Evolutionary conservation across 768 basidiomycete genomes (phyloP).

Genomic region (Termitomyces sp.): DNA sequence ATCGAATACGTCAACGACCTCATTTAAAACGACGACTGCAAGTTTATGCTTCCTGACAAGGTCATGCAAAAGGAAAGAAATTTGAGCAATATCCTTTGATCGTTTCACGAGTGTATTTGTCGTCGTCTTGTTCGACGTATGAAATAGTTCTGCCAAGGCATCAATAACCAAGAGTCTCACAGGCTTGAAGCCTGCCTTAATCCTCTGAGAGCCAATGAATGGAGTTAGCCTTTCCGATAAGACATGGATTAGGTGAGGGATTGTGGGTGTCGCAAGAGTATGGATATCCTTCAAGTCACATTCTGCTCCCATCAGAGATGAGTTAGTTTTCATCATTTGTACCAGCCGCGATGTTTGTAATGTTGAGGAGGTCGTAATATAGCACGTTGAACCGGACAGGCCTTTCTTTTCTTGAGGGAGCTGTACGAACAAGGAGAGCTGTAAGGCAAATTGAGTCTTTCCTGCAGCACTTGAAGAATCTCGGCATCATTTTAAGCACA

Average conservation of each 20-base stretch:
- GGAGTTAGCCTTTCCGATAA: constrained; percentile 49
- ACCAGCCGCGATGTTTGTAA: constrained; percentile 65
- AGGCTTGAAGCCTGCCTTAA: constrained; percentile 38
- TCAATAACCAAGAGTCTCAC: constrained; percentile 83
- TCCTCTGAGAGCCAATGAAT: constrained; percentile 33
- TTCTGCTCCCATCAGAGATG: constrained; percentile 32
- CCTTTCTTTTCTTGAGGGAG: constrained; percentile 53
- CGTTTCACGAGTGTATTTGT: constrained; percentile 65
- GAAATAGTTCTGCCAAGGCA: constrained; percentile 82
- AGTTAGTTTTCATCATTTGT: constrained; percentile 54
- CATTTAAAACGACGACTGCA: constrained; percentile 83
- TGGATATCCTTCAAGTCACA: constrained; percentile 55
- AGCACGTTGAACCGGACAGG: constrained; percentile 64
- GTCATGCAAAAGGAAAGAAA: constrained; percentile 65
- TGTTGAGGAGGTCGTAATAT: constrained; percentile 66
- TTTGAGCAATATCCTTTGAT: constrained; percentile 58
- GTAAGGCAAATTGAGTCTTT: constrained; percentile 89
- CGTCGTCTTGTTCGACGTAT: constrained; percentile 52
- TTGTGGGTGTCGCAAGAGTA: constrained; percentile 51
- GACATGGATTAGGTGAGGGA: constrained; percentile 48
- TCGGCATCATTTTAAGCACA: background rate
- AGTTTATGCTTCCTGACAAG: constrained; percentile 60
- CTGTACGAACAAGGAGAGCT: constrained; percentile 76
- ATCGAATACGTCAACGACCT: constrained; percentile 78
- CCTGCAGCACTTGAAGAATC: constrained; percentile 69